Percentiles rank a stretch among this genome's conserved stretches.
Evolutionary conservation across 148 eudicot genomes (phyloP).

Genomic region (Vaccinium vitisidaea): DNA sequence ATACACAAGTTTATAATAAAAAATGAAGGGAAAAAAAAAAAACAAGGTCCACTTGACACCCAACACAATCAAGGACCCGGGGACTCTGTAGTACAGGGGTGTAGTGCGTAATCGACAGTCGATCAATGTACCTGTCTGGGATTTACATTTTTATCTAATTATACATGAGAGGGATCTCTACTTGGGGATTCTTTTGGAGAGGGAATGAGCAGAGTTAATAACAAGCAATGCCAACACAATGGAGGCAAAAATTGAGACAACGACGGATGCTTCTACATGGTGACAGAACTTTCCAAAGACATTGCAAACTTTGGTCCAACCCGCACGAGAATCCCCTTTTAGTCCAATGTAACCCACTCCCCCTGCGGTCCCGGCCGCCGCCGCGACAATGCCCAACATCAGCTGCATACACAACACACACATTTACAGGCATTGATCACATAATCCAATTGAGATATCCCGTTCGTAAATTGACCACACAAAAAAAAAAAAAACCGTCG

Average conservation of each 20-base stretch:
- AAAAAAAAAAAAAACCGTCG: neutral
- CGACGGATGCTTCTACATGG: conserved; percentile 40
- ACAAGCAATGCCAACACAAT: conserved; percentile 48
- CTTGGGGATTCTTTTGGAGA: conserved; percentile 50
- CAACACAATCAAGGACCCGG: neutral
- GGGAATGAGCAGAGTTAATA: conserved; percentile 41
- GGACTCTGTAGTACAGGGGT: too few relatives aligned
- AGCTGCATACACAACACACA: conserved; percentile 56
- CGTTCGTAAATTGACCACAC: too few relatives aligned
- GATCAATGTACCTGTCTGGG: neutral
- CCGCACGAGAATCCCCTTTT: conserved; percentile 48
- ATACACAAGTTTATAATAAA: neutral
- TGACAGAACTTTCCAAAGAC: conserved; percentile 51
- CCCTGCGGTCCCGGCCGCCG: conserved; percentile 73
- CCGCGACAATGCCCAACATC: conserved; percentile 60
- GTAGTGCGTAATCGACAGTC: too few relatives aligned
- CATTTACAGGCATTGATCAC: too few relatives aligned
- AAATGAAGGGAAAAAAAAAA: neutral
- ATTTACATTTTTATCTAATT: neutral
- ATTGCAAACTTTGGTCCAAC: conserved; percentile 53
- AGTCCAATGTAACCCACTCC: conserved; percentile 53
- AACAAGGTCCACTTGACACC: neutral
- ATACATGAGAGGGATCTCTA: conserved; percentile 1
- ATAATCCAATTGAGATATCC: neutral
- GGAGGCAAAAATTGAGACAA: conserved; percentile 46